Conservation (phyloP, 73 alveolate species). For the Paramecium pentaurelia region DNA sequence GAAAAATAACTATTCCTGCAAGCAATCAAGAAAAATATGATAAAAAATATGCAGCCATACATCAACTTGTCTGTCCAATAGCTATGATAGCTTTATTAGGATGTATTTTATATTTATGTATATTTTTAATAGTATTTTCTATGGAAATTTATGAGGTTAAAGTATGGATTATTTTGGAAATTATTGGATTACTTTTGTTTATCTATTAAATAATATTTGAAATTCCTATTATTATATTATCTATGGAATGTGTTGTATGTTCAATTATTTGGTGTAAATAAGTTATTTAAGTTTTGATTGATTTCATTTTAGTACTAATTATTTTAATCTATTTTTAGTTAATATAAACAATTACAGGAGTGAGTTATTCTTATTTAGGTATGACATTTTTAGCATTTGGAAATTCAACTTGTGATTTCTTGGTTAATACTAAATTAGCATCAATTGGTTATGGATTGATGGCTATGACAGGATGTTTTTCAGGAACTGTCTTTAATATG, state of each 20-base stretch:
- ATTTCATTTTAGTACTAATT: conserved; percentile 8
- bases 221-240: neutral
- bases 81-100: neutral
- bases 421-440: conserved; percentile 47
- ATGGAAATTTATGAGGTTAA: neutral
- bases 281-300: neutral
- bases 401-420: conserved; percentile 54
- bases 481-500: conserved; percentile 50
- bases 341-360: conserved; percentile 26
- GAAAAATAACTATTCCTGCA: conserved; percentile 19
- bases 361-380: conserved; percentile 51
- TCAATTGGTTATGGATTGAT: conserved; percentile 58
- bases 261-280: conserved; percentile 35
- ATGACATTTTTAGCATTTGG: conserved; percentile 58
- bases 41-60: conserved; percentile 8
- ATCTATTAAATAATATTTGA: neutral
- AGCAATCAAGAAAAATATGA: neutral
- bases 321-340: neutral
- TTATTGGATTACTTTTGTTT: neutral
- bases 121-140: neutral
- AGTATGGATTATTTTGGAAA: neutral
- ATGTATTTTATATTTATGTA: neutral
- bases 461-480: conserved; percentile 59
- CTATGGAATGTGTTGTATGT: neutral
- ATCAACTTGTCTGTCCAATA: neutral